A percentile compares a stretch with the other conserved stretches of the same genome.
phyloP scores from a whole-genome alignment of 2,329 filamentous ascomycete species.

The Trichoderma oligosporum region DNA sequence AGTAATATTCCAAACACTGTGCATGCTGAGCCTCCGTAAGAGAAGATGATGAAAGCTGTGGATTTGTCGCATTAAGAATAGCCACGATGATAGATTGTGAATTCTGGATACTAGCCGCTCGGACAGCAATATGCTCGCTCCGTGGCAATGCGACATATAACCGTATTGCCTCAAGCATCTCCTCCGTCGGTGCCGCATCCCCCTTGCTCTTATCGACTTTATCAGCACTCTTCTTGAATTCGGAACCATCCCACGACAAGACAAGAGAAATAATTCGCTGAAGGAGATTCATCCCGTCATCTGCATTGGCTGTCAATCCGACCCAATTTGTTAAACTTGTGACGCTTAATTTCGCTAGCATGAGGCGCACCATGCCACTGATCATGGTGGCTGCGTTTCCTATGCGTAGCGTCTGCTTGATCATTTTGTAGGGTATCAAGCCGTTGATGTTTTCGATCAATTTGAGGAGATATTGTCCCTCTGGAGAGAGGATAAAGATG shows the following conservation, averaged over 20 bases:
- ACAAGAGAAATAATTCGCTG: slow-evolving; percentile 73
- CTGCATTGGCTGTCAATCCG: slow-evolving; percentile 64
- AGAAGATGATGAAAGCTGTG: slow-evolving; percentile 40
- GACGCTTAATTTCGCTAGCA: slow-evolving; percentile 74
- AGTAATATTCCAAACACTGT: slow-evolving; percentile 65
- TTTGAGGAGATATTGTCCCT: slow-evolving; percentile 70
- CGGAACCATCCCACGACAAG: slow-evolving; percentile 66
- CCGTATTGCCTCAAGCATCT: slow-evolving; percentile 58
- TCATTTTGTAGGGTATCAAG: slow-evolving; percentile 66
- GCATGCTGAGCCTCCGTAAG: slow-evolving; percentile 59
- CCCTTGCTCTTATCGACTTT: slow-evolving; percentile 62
- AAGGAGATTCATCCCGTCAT: slow-evolving; percentile 77
- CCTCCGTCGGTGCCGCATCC: slow-evolving; percentile 48
- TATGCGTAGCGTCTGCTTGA: slow-evolving; percentile 69
- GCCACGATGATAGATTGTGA: slow-evolving; percentile 60
- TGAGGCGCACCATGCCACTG: slow-evolving; percentile 65
- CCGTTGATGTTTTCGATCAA: slow-evolving; percentile 67
- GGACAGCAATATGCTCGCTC: slow-evolving; percentile 55
- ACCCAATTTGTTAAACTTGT: slow-evolving; percentile 75
- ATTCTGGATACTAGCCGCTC: slow-evolving; percentile 50
- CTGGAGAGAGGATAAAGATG: slow-evolving; percentile 66
- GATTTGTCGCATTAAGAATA: slow-evolving; percentile 57
- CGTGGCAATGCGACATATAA: slow-evolving; percentile 51
- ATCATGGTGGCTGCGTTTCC: slow-evolving; percentile 82
- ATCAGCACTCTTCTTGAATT: slow-evolving; percentile 62